A percentile compares a stretch with the other conserved stretches of the same genome.
Evolutionary conservation across 2,329 filamentous ascomycete species (phyloP).

Genomic region (Ascochyta pisi): DNA sequence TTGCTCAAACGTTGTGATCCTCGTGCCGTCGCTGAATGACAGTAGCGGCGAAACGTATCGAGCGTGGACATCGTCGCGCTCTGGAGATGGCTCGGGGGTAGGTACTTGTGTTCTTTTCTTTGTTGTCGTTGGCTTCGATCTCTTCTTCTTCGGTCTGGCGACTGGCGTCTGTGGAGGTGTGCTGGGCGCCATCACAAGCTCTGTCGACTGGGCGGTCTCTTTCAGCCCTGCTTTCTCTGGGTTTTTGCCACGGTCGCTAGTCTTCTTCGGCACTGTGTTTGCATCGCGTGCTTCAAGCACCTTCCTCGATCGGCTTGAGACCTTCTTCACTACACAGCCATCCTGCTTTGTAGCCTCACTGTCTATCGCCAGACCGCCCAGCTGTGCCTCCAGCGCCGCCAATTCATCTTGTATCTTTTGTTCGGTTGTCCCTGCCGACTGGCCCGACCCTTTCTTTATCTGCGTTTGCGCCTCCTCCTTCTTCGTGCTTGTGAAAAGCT

Average conservation of each 20-base stretch:
- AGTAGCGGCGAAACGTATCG: conserved; percentile 38
- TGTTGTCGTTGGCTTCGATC: conserved; percentile 18
- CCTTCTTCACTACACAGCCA: neutral
- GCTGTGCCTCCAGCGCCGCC: conserved; percentile 7
- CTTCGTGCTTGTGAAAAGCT: conserved; percentile 8
- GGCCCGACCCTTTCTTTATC: neutral
- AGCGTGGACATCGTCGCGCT: conserved; percentile 35
- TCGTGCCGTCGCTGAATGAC: conserved; percentile 36
- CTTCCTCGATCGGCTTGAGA: conserved; percentile 10
- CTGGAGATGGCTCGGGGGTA: conserved; percentile 30
- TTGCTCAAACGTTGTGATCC: conserved; percentile 45
- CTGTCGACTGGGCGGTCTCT: neutral
- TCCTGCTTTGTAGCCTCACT: neutral
- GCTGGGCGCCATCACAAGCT: neutral
- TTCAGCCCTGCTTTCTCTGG: neutral
- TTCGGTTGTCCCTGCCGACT: conserved; percentile 2
- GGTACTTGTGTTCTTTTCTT: conserved; percentile 21
- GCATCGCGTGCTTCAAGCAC: conserved; percentile 20
- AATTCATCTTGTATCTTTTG: conserved; percentile 12
- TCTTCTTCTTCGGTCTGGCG: conserved; percentile 17
- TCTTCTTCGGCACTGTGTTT: conserved; percentile 14
- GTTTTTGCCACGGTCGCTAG: neutral
- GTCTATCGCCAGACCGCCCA: conserved; percentile 6
- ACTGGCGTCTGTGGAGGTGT: conserved; percentile 14
- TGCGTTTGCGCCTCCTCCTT: neutral